Evolutionary conservation across 129 eudicot genomes (phyloP), one percentile per base, ranked within the genome.

Genomic region (Chrysanthemum seticuspe): DNA sequence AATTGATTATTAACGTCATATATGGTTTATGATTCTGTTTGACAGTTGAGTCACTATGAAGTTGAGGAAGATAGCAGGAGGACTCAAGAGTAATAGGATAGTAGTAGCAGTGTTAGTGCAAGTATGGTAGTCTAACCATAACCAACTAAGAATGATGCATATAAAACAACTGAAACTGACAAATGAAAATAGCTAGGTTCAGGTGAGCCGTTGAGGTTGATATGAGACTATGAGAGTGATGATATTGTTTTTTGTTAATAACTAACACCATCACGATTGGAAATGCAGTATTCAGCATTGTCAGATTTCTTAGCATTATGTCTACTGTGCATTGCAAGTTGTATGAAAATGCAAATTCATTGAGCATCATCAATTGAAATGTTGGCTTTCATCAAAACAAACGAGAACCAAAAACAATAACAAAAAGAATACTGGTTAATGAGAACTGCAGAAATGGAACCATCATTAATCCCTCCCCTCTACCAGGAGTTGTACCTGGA

Each of bases 371-470:
- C 45, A 10, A 6, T 40, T 40, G 9, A 40, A 40, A 40, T 7
- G 47, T 8, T 40, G 0, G 2, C 29, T 62, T 62, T 29, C 48
- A 8, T 62, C 9, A 62, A 62, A 62, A 31, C 5, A 62, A 31
- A 62, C 6, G 11, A 13, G 10, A 62, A 62, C 45, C 7, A 14
- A 34, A 13, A 62, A 14, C 67, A 4, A 13, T 53, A 15, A 53
- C n/a, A 53, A 15, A 53, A 53, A 53, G n/a, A 12, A 53, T 13
- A 53, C n/a, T 13, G 49, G 49, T 19, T 62, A 62, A 29, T 12
- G 16, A 62, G 67, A 62, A 31, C 31, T 62, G 67, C 49, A 31
- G 44, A 62, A 13, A 31, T 31, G 67, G 67, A 62, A 62, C 67
- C 21, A 5, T 16, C 9, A 62, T 25, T 14, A 14, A 6, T 31